A percentile compares a stretch with the other conserved stretches of the same genome.
phyloP scores from a whole-genome alignment of 2,329 filamentous ascomycete genomes.

The Knoxdaviesia proteae region DNA sequence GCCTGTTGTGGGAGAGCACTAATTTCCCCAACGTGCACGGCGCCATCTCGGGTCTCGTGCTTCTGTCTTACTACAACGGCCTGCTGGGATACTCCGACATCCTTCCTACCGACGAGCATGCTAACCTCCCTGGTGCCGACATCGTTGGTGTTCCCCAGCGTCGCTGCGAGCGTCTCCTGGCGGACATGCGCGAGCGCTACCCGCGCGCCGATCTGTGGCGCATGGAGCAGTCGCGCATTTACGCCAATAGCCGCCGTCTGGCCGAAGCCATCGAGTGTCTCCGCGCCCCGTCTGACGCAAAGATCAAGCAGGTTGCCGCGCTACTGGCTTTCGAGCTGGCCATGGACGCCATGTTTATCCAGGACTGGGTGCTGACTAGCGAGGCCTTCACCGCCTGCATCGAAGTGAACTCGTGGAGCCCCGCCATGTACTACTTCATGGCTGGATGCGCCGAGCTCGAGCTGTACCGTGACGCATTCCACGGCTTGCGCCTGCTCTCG shows the following conservation, averaged over 20 bases:
- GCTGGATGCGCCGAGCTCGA: constrained; percentile 62
- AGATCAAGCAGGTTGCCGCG: constrained; percentile 75
- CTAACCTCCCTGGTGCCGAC: constrained; percentile 32
- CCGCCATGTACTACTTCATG: constrained; percentile 76
- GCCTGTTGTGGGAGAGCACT: constrained; percentile 79
- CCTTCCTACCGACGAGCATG: constrained; percentile 36
- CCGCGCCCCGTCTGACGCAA: constrained; percentile 29
- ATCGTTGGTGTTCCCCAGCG: constrained; percentile 52
- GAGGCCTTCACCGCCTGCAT: constrained; percentile 54
- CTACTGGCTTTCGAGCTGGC: constrained; percentile 71
- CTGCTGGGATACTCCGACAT: constrained; percentile 79
- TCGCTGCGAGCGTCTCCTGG: constrained; percentile 45
- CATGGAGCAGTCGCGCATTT: constrained; percentile 67
- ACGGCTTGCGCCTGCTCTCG: no score
- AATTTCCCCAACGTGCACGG: constrained; percentile 77
- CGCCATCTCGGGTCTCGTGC: constrained; percentile 63
- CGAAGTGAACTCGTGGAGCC: constrained; percentile 78
- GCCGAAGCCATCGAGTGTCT: constrained; percentile 36
- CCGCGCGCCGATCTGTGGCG: constrained; percentile 71
- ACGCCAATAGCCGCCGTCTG: constrained; percentile 45
- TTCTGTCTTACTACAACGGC: constrained; percentile 76
- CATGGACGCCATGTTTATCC: constrained; percentile 56
- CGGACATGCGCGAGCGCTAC: constrained; percentile 55
- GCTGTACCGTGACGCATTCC: constrained; percentile 46
- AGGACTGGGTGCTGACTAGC: constrained; percentile 55